Evolutionary conservation across 1,284 basidiomycete species (phyloP).

Genomic region (Boletellus deceptivus): DNA sequence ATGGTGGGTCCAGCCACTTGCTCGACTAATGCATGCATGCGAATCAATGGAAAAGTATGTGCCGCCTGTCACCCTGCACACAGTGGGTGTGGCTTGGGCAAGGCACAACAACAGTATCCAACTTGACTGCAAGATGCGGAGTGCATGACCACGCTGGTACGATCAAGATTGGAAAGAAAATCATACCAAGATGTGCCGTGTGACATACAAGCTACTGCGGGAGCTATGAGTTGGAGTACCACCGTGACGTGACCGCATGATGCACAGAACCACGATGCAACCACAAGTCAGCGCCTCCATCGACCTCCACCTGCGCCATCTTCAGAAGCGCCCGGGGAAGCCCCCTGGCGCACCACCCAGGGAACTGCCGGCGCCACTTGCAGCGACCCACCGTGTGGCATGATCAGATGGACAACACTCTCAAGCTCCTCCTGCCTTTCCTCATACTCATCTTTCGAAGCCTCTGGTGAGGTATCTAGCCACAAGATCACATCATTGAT

Average conservation of each 20-base stretch:
- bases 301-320: constrained; percentile 88
- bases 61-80: too few species aligned
- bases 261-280: constrained; percentile 24
- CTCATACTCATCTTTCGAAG: constrained; percentile 94
- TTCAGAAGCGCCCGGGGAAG: constrained; percentile 54
- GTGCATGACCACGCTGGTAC: too few species aligned
- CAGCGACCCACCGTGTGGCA: too few species aligned
- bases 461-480: constrained; percentile 90
- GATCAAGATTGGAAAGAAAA: not conserved
- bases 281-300: constrained; percentile 42
- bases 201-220: too few species aligned
- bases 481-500: constrained; percentile 87
- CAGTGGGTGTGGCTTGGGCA: too few species aligned
- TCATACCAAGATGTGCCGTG: constrained; percentile 33
- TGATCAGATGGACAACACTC: constrained; percentile 87
- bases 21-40: too few species aligned
- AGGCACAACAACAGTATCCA: too few species aligned
- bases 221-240: constrained; percentile 26
- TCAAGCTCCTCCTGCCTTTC: constrained; percentile 96
- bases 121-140: too few species aligned
- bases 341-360: constrained; percentile 50
- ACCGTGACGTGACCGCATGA: constrained; percentile 26
- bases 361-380: constrained; percentile 57
- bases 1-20: too few species aligned
- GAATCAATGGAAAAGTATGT: too few species aligned